A percentile compares a stretch with the other conserved stretches of the same genome.
Conservation (phyloP, 768 basidiomycete species). For the Lentinula sp. region DNA sequence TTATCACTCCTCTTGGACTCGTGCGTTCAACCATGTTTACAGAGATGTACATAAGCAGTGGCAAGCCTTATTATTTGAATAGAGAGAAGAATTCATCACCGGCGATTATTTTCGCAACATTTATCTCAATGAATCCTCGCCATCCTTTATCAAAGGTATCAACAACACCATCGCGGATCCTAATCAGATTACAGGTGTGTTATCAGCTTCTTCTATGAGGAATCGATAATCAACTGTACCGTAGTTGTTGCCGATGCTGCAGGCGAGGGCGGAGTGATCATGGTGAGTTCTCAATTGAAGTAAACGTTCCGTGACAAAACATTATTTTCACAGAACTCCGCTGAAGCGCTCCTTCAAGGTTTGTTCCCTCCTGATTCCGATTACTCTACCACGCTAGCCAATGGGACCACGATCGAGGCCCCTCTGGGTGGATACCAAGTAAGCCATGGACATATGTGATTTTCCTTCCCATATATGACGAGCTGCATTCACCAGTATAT, state of each 20-base stretch:
- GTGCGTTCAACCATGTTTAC: constrained; percentile 26
- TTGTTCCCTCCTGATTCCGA: constrained; percentile 46
- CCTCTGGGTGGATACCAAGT: constrained; percentile 65
- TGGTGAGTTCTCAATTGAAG: neutral
- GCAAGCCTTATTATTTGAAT: constrained; percentile 5
- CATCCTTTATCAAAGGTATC: constrained; percentile 44
- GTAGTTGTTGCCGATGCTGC: constrained; percentile 59
- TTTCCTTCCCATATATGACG: neutral
- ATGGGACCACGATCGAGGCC: constrained; percentile 51
- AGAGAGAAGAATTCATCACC: constrained; percentile 56
- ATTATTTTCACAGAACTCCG: constrained; percentile 36
- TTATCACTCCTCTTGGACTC: constrained; percentile 65
- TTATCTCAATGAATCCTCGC: constrained; percentile 49
- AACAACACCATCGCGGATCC: constrained; percentile 28
- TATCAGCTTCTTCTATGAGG: neutral
- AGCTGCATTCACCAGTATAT: constrained; percentile 20
- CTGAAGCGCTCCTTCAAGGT: constrained; percentile 64
- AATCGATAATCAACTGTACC: neutral
- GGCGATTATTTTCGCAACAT: constrained; percentile 44
- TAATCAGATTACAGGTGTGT: constrained; percentile 22
- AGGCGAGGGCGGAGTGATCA: constrained; percentile 62
- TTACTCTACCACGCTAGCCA: constrained; percentile 54
- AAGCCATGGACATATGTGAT: neutral
- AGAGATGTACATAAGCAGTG: neutral
- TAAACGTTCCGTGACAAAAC: neutral